Base-by-base conservation (phyloP, 306 rosid species). In the Vigna radiata region DNA sequence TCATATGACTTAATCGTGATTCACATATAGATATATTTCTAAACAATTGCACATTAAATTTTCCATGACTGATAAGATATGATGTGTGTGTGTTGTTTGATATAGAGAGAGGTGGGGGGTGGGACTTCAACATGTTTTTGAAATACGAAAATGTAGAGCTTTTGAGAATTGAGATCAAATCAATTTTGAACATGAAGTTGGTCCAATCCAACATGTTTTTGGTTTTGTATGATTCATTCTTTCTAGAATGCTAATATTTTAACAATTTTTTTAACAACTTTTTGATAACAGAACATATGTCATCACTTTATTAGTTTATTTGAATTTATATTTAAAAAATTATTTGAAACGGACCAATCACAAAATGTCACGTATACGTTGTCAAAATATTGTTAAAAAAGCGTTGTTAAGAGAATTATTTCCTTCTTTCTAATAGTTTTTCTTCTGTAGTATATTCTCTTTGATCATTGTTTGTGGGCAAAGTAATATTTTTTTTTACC, bases 191-290 rank as follows among this genome's bases (percentile, higher is more conserved):
- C 67, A 78, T 64, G 83, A 85, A 79, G 87, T 69, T 84, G 82
- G 90, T 81, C 86, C 86, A 79, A 72, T 83, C 66, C 86, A 82
- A 72, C 79, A 64, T 83, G 73, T 56, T 76, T 61, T 60, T 70
- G 81, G 82, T 71, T 80, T 81, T 61, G 70, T 36, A 81, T 68
- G 36, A 79, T 78, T 81, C 82, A 79, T 63, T n/a, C n/a, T n/a
- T n/a, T n/a, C n/a, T n/a, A n/a, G n/a, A n/a, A n/a, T n/a, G n/a
- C n/a, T n/a, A n/a, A n/a, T n/a, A n/a, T n/a, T n/a, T n/a, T n/a
- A n/a, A n/a, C n/a, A n/a, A n/a, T n/a, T n/a, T n/a, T n/a, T n/a
- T n/a, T n/a, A n/a, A n/a, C n/a, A n/a, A n/a, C n/a, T n/a, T n/a
- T n/a, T n/a, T n/a, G n/a, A n/a, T n/a, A n/a, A n/a, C n/a, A n/a